Evolutionary conservation across 768 basidiomycete genomes (phyloP), one percentile per base, ranked within the genome.

Genomic region (Cubamyces sp.): DNA sequence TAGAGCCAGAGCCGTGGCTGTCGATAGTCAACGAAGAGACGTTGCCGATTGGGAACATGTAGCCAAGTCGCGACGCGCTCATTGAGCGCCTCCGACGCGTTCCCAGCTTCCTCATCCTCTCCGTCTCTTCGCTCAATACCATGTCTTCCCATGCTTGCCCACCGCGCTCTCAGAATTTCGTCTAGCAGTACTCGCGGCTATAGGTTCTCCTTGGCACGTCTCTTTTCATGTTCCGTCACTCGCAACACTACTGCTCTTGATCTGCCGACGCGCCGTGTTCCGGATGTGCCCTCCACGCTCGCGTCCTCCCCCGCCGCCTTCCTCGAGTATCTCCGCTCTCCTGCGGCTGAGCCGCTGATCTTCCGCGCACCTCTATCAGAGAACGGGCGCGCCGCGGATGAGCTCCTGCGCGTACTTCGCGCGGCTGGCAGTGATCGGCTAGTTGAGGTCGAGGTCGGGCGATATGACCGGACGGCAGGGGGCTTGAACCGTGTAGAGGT

Each of bases 361-460:
- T 41, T 61, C 30, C 54, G 60, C 23, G 48, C 34, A 4, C 21
- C 46, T 2, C 55, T 14, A 3, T 19, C 19, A 41, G 18, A 25
- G 6, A 45, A 19, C 14, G 21, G 12, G 30, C 28, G 21, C 5
- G 30, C 50, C 16, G 57, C 58, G 11, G 40, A 53, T 26, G 28
- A 39, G n/a, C 47, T 71, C 11, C 47, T 71, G 37, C 41, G 30
- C 14, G 54, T 62, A 18, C 60, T 71, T 16, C 60, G 58, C 30
- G 41, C 49, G 1, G 50, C 50, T 5, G 64, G 53, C 5, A 40
- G 28, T n/a, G 62, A 67, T 28, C 55, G 66, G 7, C 16, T 67
- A 18, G 66, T 71, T 18, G 68, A 71, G 15, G 61, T 71, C 5
- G 70, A 71, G 59, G 51, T 64, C 19, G 70, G 68, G 9, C 57